Conservation (phyloP, 2,329 filamentous ascomycete genomes). For the Neoascochyta sp. region DNA sequence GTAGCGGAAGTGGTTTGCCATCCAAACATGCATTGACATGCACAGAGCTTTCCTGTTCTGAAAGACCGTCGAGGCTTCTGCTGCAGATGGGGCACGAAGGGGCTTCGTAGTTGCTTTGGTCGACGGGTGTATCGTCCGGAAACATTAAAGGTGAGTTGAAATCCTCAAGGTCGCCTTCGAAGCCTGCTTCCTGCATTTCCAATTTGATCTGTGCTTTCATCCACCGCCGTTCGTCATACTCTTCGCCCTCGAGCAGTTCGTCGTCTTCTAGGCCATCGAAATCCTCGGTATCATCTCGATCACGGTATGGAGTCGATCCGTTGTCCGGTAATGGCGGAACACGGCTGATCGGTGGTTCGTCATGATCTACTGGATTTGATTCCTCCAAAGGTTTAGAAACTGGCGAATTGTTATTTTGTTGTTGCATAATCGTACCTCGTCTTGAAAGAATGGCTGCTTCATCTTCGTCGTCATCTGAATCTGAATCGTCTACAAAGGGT, state of each 20-base stretch:
- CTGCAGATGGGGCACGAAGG: constrained; percentile 74
- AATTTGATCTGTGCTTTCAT: constrained; percentile 66
- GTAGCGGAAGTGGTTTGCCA: constrained; percentile 65
- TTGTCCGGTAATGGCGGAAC: constrained; percentile 35
- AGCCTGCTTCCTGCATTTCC: constrained; percentile 50
- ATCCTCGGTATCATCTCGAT: constrained; percentile 49
- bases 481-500: constrained; percentile 70
- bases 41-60: constrained; percentile 63
- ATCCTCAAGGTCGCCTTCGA: constrained; percentile 48
- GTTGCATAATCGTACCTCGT: constrained; percentile 21
- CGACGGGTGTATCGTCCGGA: constrained; percentile 19
- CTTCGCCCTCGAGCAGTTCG: constrained; percentile 54
- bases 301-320: constrained; percentile 48
- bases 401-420: constrained; percentile 8
- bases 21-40: constrained; percentile 96
- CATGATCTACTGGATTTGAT: constrained; percentile 7
- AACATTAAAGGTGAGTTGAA: constrained; percentile 45
- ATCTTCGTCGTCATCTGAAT: constrained; percentile 50
- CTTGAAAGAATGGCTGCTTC: constrained; percentile 6
- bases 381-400: constrained; percentile 23
- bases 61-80: constrained; percentile 54
- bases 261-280: constrained; percentile 60
- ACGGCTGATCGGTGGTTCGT: constrained; percentile 2
- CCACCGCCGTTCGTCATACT: constrained; percentile 55
- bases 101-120: constrained; percentile 2